phyloP scores from a whole-genome alignment of 805 yeast genomes.

The Ogataea chonburiensis region DNA sequence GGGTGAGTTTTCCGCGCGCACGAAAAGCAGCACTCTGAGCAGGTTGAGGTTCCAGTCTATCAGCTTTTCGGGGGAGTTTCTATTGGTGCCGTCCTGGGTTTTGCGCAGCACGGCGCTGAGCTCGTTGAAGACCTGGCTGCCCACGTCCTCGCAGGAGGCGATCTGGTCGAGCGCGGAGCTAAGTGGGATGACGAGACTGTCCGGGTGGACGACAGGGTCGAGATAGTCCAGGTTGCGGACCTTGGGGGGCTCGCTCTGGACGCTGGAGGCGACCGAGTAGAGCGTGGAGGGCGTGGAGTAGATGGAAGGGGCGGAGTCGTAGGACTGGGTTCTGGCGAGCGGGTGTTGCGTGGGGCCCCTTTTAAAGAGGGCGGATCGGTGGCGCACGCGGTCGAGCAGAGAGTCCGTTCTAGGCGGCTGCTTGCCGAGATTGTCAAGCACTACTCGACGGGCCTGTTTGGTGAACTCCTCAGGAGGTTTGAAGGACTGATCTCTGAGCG shows the following conservation, averaged over 20 bases:
- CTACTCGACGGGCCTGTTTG: slow-evolving; percentile 26
- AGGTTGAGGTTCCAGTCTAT: slow-evolving; percentile 55
- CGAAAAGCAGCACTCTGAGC: slow-evolving; percentile 45
- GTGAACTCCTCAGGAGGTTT: slow-evolving; percentile 28
- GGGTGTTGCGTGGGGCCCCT: slow-evolving; percentile 6
- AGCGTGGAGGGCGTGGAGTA: slow-evolving; percentile 11
- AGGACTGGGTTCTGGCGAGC: slow-evolving; percentile 10
- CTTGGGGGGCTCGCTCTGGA: slow-evolving; percentile 7
- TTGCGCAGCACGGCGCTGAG: slow-evolving; percentile 21
- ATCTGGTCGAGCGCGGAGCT: slow-evolving; percentile 22
- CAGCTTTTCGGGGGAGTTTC: slow-evolving; percentile 37
- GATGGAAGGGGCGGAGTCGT: slow-evolving; percentile 14
- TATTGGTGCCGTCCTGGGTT: slow-evolving; percentile 7
- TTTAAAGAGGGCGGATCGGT: slow-evolving; percentile 15
- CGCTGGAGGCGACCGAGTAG: slow-evolving; percentile 11
- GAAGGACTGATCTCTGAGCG: slow-evolving; percentile 17
- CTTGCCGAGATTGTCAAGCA: slow-evolving; percentile 20
- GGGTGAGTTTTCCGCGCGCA: slow-evolving; percentile 25
- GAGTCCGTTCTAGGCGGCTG: slow-evolving; percentile 5
- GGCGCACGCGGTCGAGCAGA: slow-evolving; percentile 10
- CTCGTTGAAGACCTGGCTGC: slow-evolving; percentile 28
- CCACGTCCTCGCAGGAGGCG: slow-evolving; percentile 19
- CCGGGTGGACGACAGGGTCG: slow-evolving; percentile 2
- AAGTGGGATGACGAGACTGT: slow-evolving; percentile 6
- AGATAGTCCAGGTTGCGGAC: slow-evolving; percentile 10